phyloP scores from a whole-genome alignment of 2,329 filamentous ascomycete genomes.

The Leptoxyphium fumago region DNA sequence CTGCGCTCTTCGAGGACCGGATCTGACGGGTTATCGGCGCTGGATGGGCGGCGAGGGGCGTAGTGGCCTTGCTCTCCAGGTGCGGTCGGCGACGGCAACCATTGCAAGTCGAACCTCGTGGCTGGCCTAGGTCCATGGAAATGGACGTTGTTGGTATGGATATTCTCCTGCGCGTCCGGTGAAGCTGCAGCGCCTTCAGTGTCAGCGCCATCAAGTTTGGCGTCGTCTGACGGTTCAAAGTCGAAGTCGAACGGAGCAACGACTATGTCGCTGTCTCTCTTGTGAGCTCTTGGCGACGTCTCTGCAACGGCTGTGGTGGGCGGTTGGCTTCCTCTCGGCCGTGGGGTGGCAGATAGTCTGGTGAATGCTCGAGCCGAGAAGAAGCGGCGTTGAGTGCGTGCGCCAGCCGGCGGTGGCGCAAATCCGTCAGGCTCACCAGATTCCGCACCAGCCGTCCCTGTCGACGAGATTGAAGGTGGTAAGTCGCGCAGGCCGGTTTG shows the following conservation, averaged over 20 bases:
- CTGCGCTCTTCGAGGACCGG: not conserved
- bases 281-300: too few species aligned
- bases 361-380: not conserved
- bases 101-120: not conserved
- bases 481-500: too few species aligned
- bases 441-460: too few species aligned
- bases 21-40: not conserved
- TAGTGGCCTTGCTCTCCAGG: not conserved
- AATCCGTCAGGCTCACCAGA: too few species aligned
- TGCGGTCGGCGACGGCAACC: not conserved
- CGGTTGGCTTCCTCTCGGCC: too few species aligned
- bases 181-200: too few species aligned
- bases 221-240: too few species aligned
- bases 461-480: too few species aligned
- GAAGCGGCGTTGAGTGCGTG: not conserved
- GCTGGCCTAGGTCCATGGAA: not conserved
- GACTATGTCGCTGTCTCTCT: not conserved
- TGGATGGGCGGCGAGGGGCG: not conserved
- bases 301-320: too few species aligned
- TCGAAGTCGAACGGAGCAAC: conserved; percentile 2
- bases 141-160: not conserved
- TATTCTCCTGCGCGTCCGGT: too few species aligned
- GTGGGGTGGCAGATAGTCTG: too few species aligned
- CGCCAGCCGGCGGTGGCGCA: not conserved
- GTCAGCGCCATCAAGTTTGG: too few species aligned